Evolutionary conservation across 1,284 basidiomycete species (phyloP), one percentile per base, ranked within the genome.

Genomic region (Austroboletus novae-zelandiae): DNA sequence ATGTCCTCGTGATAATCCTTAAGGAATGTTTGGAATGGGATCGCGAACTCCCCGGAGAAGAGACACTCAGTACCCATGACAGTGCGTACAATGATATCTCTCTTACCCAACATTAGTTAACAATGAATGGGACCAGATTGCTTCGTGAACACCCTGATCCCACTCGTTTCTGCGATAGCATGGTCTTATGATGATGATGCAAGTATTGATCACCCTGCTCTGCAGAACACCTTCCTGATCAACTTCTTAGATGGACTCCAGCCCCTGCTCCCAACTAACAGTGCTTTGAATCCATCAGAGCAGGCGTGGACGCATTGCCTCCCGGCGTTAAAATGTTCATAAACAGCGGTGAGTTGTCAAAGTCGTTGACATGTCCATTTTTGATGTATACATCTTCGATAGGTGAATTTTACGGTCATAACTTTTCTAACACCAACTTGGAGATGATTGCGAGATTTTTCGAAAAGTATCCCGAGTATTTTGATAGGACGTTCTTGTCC

Each of bases 281-380:
- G n/a, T 76, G 76, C 11, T 86, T 88, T 53, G 77, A 75, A 31
- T 72, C 81, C 1, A 84, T 89, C 71, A 84, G 80, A 61, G 80
- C 83, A 2, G 79, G 79, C 14, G 72, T 88, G 39, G 76, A 81
- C 18, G 75, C 78, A 0, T 66, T 77, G 8, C 77, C 77, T 2
- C 50, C 67, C 0, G 74, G 73, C 25, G 64, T 72, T 37, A 85
- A 78, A 62, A 73, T 74, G 70, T 49, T 79, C 40, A 51, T 80
- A 32, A 78, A 79, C 47, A 74, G 72, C 57, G 76, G 79, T 77
- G 52, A 15, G 73, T 46, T 27, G 6, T 27, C 31, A 32, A 5
- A 32, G 13, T 32, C 11, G 31, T 3, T n/a, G n/a, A 36, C 35
- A 14, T 15, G n/a, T 14, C 31, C 31, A n/a, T 15, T 18, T 36